phyloP scores from a whole-genome alignment of 1,284 basidiomycete genomes.

The Lignosus rhinocerotis region DNA sequence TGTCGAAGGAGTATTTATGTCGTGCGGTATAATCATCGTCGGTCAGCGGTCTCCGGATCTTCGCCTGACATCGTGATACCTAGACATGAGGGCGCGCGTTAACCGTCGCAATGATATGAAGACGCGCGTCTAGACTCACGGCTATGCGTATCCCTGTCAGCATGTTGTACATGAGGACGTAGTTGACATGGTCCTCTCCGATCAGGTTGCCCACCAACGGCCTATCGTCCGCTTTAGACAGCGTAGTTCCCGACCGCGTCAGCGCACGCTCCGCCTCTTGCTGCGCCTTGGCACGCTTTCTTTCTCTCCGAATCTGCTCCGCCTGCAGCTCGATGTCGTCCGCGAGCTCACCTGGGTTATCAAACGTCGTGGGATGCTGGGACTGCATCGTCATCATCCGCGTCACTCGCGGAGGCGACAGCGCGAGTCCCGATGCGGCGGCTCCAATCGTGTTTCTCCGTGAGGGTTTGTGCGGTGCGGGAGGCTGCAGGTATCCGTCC shows the following conservation, averaged over 20 bases:
- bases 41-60: constrained; percentile 83
- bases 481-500: constrained; percentile 55
- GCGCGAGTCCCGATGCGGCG: constrained; percentile 5
- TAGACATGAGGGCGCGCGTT: constrained; percentile 36
- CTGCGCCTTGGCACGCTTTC: constrained; percentile 70
- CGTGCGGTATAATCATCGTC: constrained; percentile 87
- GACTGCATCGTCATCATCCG: constrained; percentile 26
- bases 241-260: constrained; percentile 37
- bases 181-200: constrained; percentile 96
- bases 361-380: constrained; percentile 24
- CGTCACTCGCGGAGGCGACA: constrained; percentile 23
- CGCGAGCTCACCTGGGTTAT: constrained; percentile 36
- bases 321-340: constrained; percentile 82
- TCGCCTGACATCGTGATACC: constrained; percentile 96
- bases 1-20: constrained; percentile 98
- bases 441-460: constrained; percentile 56
- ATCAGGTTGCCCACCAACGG: constrained; percentile 94
- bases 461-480: constrained; percentile 42
- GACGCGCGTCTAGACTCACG: constrained; percentile 46
- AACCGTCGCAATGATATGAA: background rate
- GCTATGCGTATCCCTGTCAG: constrained; percentile 96
- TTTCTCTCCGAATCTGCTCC: constrained; percentile 78
- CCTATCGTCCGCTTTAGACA: constrained; percentile 39
- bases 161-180: constrained; percentile 99
- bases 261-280: constrained; percentile 51